Evolutionary conservation across 208 protist genomes (phyloP).

Genomic region (Leishmania arabica): DNA sequence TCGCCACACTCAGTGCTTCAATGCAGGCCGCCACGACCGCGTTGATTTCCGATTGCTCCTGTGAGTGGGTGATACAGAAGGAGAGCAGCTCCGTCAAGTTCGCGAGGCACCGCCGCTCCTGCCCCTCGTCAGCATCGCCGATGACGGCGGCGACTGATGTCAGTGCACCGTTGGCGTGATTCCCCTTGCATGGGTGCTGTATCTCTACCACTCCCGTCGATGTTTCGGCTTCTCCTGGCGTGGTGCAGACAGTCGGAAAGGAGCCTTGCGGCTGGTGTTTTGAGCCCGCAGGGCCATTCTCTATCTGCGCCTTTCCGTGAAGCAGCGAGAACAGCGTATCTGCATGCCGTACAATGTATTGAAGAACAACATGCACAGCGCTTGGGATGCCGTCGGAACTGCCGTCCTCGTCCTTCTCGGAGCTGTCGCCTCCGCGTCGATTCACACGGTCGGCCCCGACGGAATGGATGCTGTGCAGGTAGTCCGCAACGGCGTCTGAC

Average conservation of each 20-base stretch:
- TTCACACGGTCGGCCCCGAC: neutral
- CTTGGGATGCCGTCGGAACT: neutral
- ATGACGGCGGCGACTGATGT: neutral
- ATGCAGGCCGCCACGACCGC: slow-evolving; percentile 24
- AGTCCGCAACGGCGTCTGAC: slow-evolving; percentile 14
- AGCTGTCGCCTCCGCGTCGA: neutral
- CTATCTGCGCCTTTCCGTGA: neutral
- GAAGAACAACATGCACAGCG: slow-evolving; percentile 15
- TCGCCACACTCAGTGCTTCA: slow-evolving; percentile 9
- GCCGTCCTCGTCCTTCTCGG: neutral
- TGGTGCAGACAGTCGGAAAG: neutral
- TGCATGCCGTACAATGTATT: slow-evolving; percentile 16
- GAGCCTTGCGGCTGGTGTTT: neutral
- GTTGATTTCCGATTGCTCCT: slow-evolving; percentile 13
- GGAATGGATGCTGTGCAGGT: slow-evolving; percentile 28
- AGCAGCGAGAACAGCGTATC: slow-evolving; percentile 20
- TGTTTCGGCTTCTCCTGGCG: neutral
- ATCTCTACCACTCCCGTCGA: neutral
- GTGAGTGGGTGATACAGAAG: slow-evolving; percentile 32
- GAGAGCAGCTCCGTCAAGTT: slow-evolving; percentile 37
- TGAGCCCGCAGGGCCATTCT: neutral
- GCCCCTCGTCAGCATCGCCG: neutral
- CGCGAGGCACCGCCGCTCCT: slow-evolving; percentile 20
- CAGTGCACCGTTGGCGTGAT: neutral
- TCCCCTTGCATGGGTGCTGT: neutral